Conservation (phyloP, 306 rosid species). For the Alnus glutinosa region DNA sequence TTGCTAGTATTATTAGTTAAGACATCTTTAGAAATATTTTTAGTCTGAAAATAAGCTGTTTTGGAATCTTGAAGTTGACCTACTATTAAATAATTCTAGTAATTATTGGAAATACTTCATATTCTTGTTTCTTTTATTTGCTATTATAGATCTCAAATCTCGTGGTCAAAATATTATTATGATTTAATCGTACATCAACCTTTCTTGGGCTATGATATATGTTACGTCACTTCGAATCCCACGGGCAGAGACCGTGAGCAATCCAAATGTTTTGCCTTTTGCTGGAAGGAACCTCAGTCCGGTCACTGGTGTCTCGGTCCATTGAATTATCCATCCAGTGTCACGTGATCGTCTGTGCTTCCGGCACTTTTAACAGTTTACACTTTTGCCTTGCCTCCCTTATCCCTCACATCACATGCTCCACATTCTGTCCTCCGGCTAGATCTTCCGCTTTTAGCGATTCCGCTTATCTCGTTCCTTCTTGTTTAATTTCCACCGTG, state of each 20-base stretch:
- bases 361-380: background rate
- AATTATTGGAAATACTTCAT: too few species aligned
- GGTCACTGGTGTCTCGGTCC: background rate
- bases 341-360: constrained; percentile 44
- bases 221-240: background rate
- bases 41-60: too few species aligned
- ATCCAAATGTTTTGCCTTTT: constrained; percentile 28
- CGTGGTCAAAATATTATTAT: too few species aligned
- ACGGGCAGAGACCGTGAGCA: constrained; percentile 4
- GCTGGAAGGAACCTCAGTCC: background rate
- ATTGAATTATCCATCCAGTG: constrained; percentile 31
- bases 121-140: too few species aligned
- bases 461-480: too few species aligned
- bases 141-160: too few species aligned
- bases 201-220: constrained; percentile 1
- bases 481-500: background rate
- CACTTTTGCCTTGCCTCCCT: background rate
- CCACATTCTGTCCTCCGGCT: constrained; percentile 9
- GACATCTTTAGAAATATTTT: too few species aligned
- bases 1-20: too few species aligned
- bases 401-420: constrained; percentile 40
- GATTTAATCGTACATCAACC: too few species aligned
- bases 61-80: too few species aligned
- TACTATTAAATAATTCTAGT: too few species aligned
- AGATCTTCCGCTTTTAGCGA: background rate